Conservation (phyloP, 257 asterid species). For the Leptodermis oblonga region DNA sequence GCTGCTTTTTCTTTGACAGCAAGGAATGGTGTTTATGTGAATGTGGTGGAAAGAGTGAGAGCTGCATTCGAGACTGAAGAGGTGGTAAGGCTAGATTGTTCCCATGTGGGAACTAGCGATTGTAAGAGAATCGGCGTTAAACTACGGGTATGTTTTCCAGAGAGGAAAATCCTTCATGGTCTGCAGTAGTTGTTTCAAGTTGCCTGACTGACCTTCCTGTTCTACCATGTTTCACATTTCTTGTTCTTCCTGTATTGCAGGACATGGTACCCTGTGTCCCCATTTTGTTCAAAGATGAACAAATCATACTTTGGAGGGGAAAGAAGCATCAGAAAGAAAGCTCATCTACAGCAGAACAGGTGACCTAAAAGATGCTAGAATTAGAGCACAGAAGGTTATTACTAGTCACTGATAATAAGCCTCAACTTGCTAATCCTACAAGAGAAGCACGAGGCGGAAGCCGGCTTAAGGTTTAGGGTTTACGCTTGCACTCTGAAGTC, state of each 20-base stretch:
- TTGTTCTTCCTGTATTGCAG: constrained; percentile 28
- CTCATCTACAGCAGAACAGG: constrained; percentile 12
- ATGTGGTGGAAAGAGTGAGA: constrained; percentile 72
- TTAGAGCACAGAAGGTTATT: not conserved
- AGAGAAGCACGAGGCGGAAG: too few relatives aligned
- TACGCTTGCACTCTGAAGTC: not conserved
- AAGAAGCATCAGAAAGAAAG: constrained; percentile 26
- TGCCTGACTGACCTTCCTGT: not conserved
- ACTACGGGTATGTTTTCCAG: constrained; percentile 46
- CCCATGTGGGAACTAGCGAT: constrained; percentile 74
- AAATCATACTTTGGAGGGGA: constrained; percentile 77
- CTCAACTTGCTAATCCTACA: not conserved
- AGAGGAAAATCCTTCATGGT: not conserved
- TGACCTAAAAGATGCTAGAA: not conserved
- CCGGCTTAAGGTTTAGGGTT: too few relatives aligned
- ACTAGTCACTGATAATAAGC: not conserved
- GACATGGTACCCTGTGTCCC: constrained; percentile 90
- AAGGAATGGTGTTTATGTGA: constrained; percentile 85
- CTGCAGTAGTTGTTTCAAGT: not conserved
- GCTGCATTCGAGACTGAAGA: constrained; percentile 69
- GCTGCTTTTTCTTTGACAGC: constrained; percentile 37
- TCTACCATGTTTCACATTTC: not conserved
- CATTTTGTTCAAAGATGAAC: constrained; percentile 78
- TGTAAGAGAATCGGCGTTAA: constrained; percentile 89
- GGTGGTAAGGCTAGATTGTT: constrained; percentile 72